Conservation (phyloP, 1,284 basidiomycete genomes). For the Leccinum insigne region DNA sequence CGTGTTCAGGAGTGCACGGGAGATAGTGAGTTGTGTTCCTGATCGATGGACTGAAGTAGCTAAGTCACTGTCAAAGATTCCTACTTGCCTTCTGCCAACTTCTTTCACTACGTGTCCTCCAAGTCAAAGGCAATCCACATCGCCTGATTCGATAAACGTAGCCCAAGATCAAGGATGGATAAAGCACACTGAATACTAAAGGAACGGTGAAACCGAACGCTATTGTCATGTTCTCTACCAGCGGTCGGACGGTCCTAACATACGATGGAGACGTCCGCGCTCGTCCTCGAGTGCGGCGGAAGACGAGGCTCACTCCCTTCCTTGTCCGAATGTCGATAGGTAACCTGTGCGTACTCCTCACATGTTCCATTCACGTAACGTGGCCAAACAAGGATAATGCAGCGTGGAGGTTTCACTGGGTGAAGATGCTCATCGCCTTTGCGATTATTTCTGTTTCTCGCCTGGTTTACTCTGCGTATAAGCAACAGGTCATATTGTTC, state of each 20-base stretch:
- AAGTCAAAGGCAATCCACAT: too few species aligned
- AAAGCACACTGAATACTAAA: too few species aligned
- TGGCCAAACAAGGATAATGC: slow-evolving; percentile 10
- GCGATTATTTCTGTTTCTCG: slow-evolving; percentile 82
- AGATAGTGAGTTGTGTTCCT: too few species aligned
- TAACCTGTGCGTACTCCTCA: slow-evolving; percentile 56
- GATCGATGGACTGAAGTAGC: too few species aligned
- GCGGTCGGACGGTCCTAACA: background rate
- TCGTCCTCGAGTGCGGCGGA: slow-evolving; percentile 29
- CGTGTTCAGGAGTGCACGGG: too few species aligned
- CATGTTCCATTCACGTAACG: background rate
- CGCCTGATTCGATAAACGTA: too few species aligned
- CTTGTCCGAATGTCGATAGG: slow-evolving; percentile 84
- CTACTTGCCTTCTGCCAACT: too few species aligned
- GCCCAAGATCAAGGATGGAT: too few species aligned
- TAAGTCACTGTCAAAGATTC: too few species aligned
- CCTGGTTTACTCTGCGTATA: slow-evolving; percentile 39
- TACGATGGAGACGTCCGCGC: slow-evolving; percentile 20
- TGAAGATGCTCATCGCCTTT: slow-evolving; percentile 70
- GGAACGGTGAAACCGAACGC: background rate
- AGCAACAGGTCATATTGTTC: too few species aligned
- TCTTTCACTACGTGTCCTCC: too few species aligned
- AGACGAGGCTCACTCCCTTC: slow-evolving; percentile 55
- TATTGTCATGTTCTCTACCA: background rate
- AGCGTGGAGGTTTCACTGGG: slow-evolving; percentile 85